Evolutionary conservation across 176 grass and related monocot genomes (phyloP).

Genomic region (Hordeum vulgare): DNA sequence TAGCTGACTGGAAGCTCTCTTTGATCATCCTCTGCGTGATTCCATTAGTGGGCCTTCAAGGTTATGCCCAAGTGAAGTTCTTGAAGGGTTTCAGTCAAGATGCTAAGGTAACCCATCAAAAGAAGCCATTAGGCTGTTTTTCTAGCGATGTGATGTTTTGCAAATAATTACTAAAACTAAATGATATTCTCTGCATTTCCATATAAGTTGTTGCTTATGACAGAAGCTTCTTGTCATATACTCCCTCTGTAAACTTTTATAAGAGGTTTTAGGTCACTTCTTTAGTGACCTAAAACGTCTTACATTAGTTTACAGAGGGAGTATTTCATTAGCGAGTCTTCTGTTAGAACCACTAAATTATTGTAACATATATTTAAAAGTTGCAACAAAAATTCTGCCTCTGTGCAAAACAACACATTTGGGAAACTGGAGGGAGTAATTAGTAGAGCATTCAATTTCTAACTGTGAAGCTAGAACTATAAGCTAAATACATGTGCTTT

Average conservation of each 20-base stretch:
- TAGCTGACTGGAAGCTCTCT: constrained; percentile 70
- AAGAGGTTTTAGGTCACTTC: no score
- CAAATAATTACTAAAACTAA: constrained; percentile 1
- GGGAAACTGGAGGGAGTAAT: neutral
- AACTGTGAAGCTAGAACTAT: neutral
- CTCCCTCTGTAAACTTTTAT: no score
- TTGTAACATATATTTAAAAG: neutral
- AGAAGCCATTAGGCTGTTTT: neutral
- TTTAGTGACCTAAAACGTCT: no score
- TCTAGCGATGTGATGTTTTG: neutral
- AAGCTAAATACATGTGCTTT: neutral
- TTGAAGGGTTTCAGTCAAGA: constrained; percentile 77
- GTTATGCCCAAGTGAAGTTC: constrained; percentile 76
- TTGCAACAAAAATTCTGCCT: neutral
- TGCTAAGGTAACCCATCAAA: constrained; percentile 59
- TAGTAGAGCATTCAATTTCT: neutral
- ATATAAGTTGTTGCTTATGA: neutral
- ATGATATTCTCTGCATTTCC: neutral
- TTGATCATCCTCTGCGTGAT: constrained; percentile 57
- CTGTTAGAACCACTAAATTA: neutral
- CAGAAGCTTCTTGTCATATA: neutral
- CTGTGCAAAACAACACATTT: neutral
- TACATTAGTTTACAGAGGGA: no score
- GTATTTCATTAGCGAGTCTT: neutral
- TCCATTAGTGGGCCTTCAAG: constrained; percentile 70